Evolutionary conservation across 495 filamentous ascomycete species (phyloP), one percentile per base, ranked within the genome.

Genomic region (Hyphodiscus hymeniophilus): DNA sequence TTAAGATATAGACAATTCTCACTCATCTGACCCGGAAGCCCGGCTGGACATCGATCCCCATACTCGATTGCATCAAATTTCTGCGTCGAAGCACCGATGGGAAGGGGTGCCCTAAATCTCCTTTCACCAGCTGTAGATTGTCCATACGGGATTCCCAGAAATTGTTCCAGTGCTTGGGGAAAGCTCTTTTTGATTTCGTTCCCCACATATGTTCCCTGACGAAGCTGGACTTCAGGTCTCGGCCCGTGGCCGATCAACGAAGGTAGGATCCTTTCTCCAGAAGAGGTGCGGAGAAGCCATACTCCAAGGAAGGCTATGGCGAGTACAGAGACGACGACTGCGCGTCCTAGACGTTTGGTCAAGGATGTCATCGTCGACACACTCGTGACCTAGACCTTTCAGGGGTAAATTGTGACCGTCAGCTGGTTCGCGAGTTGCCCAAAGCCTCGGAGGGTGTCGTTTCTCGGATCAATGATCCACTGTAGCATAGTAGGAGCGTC

Each of bases 131-230:
- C 63, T 0, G 79, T 77, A 0, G 71, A 66, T 42, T 75, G 61
- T 1, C 74, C 80, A 53, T 77, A 84, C 1, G 76, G 81, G 47
- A 84, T 69, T 13, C 80, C 79, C n/a, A 72, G 61, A 51, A 76
- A 84, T 7, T 55, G 71, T 36, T 84, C 75, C 18, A 82, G 49
- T 8, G 66, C 51, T 45, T 70, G 68, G 2, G 76, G 56, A 12
- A 62, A 52, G 41, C 61, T 65, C 7, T 63, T 48, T 7, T 62
- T 31, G 17, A 75, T 52, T 34, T 66, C 62, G 16, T 65, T 60
- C 28, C 80, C 80, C 7, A 79, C 51, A 40, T 80, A 70, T 0
- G 58, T 70, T 23, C 80, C 80, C 58, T 83, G 78, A n/a, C 54
- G 52, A 30, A 81, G 54, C 10, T 46, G 53, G 12, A 73, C 69